Conservation (phyloP, 73 alveolate species). For the Symbiodinium natans region DNA sequence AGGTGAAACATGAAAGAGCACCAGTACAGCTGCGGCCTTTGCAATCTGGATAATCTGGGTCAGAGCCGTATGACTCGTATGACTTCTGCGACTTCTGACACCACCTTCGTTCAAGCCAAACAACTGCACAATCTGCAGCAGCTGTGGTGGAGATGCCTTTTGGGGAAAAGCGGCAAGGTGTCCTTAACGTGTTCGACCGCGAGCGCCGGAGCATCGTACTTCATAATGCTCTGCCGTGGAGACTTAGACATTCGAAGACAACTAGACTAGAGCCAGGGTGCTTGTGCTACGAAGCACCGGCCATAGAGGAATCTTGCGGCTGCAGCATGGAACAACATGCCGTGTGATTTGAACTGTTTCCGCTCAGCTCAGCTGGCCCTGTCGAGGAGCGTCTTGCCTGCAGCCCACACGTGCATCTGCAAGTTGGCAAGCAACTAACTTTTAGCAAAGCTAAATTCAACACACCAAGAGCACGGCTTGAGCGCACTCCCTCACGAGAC, state of each 20-base stretch:
- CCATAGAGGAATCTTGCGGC: too few species aligned
- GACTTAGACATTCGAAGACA: too few species aligned
- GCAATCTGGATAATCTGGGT: too few species aligned
- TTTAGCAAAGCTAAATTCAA: too few species aligned
- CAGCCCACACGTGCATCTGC: neutral
- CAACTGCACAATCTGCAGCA: neutral
- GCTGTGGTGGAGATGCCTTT: slow-evolving; percentile 3
- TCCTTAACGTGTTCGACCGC: neutral
- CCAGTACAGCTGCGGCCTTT: neutral
- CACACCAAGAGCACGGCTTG: neutral
- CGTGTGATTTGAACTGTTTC: too few species aligned
- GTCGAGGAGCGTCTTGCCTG: slow-evolving; percentile 18
- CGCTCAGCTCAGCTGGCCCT: neutral
- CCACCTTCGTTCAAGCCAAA: neutral
- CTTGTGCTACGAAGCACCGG: too few species aligned
- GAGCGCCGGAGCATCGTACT: too few species aligned
- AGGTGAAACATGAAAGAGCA: neutral
- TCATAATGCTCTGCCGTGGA: too few species aligned
- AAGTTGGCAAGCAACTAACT: neutral
- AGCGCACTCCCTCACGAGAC: neutral
- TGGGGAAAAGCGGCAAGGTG: slow-evolving; percentile 1
- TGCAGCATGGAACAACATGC: too few species aligned
- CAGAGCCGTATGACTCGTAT: too few species aligned
- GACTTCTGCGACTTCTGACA: too few species aligned
- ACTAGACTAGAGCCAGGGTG: too few species aligned